Percentiles rank a stretch among this genome's conserved stretches.
These are phyloP conservation scores for Phytophthora litchii DNA, from an alignment of 352 stramenopile species.

Conservation along the genomic window DNA sequence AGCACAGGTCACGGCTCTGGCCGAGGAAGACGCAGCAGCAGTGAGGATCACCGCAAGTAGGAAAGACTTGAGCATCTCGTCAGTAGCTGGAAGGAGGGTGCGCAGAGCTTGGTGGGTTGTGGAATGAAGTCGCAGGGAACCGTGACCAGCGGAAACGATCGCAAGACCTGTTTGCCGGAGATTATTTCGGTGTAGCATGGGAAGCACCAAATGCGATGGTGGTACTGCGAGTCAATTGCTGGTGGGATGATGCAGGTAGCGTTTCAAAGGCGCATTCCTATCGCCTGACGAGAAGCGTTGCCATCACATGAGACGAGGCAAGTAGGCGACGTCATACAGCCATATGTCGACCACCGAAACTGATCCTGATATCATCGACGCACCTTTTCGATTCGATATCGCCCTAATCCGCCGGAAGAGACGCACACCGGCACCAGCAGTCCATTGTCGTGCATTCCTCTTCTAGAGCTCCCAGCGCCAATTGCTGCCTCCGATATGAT, in stretches of 20 bases:
- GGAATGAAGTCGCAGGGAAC: slow-evolving; percentile 12
- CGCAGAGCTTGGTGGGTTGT: slow-evolving; percentile 18
- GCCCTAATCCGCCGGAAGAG: slow-evolving; percentile 28
- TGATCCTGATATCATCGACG: slow-evolving; percentile 21
- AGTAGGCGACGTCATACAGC: slow-evolving; percentile 5
- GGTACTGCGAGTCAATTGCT: background rate
- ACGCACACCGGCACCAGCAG: background rate
- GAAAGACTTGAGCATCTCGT: slow-evolving; percentile 38
- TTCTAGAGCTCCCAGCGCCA: background rate
- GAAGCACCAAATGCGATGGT: slow-evolving; percentile 16
- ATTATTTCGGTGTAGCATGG: slow-evolving; percentile 25
- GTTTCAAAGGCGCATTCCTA: background rate
- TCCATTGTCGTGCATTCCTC: slow-evolving; percentile 1
- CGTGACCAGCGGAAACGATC: background rate
- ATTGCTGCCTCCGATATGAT: slow-evolving; percentile 34
- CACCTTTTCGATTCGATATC: slow-evolving; percentile 4
- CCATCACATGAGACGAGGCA: slow-evolving; percentile 26
- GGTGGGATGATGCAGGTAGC: too few species aligned
- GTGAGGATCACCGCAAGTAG: slow-evolving; percentile 34
- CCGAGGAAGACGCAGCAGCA: slow-evolving; percentile 12
- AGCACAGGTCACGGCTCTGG: slow-evolving; percentile 18
- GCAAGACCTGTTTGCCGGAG: background rate
- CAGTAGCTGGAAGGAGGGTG: background rate
- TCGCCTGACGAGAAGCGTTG: background rate
- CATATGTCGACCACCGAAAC: slow-evolving; percentile 22